Evolutionary conservation across 768 basidiomycete genomes (phyloP), one percentile per base, ranked within the genome.

Genomic region (Phylloporus sp.): DNA sequence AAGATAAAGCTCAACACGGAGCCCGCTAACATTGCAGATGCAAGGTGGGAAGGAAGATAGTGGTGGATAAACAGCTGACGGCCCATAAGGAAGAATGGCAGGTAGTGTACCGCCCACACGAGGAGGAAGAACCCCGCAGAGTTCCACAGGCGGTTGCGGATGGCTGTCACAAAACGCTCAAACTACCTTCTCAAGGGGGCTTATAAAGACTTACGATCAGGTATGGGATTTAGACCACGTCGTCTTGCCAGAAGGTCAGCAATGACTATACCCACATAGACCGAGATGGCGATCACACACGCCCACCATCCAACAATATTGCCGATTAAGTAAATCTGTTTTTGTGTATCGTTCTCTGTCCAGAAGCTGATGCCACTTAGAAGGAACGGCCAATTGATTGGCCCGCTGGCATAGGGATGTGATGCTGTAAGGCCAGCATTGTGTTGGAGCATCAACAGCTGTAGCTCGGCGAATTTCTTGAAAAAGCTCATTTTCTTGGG

Each of bases 341-440:
- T 84, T 62, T 90, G 84, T 10, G 75, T 73, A 6, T 85, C 84
- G 46, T 76, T 83, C 57, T 89, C 76, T 5, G 96, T 99, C 96
- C 96, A 99, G 77, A 98, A 98, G 62, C 91, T 94, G 71, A 99
- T 98, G 39, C 96, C 96, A 52, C 76, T 90, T 23, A 97, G 69
- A 31, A 93, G 78, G 82, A 98, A 98, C 6, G 96, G 96, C 96
- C 96, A 99, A 64, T 95, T 93, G 69, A 97, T 84, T 6, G 96
- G 93, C n/a, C 76, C 77, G 49, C 88, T 90, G 4, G 96, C 93
- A 64, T 99, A 99, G 33, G 96, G 96, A 63, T 99, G 96, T 5
- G 87, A 89, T n/a, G 92, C 89, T 21, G 92, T 95, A 53, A 99
- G 74, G 18, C 93, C 96, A n/a, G 96, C 94, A 59, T 99, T 99